phyloP scores from a whole-genome alignment of 805 yeast genomes.

The Candida ipomoeae region DNA sequence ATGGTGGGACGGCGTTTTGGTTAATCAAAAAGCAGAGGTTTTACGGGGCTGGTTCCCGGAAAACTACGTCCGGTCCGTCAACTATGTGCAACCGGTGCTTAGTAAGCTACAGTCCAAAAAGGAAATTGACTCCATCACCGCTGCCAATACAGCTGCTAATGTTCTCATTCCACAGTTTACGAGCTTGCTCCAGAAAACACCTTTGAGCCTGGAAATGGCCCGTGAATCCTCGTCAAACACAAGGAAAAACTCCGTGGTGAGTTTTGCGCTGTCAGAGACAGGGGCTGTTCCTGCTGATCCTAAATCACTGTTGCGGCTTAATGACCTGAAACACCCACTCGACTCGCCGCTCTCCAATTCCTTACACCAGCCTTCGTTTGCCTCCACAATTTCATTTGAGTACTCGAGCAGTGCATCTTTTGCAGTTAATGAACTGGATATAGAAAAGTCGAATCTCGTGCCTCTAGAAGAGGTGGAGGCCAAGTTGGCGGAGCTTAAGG shows the following conservation, averaged over 20 bases:
- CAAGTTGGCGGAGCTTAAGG: slow-evolving; percentile 22
- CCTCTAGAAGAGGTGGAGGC: slow-evolving; percentile 29
- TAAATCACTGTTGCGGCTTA: not conserved
- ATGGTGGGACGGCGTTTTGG: slow-evolving; percentile 83
- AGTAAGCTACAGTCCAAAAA: slow-evolving; percentile 35
- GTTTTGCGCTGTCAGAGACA: slow-evolving; percentile 46
- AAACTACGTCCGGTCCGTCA: slow-evolving; percentile 49
- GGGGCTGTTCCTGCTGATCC: slow-evolving; percentile 20
- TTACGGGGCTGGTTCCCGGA: slow-evolving; percentile 85
- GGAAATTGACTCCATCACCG: slow-evolving; percentile 41
- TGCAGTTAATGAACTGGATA: slow-evolving; percentile 3
- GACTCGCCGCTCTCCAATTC: not conserved
- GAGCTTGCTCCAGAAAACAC: slow-evolving; percentile 32
- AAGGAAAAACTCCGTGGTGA: slow-evolving; percentile 46
- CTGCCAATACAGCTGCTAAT: slow-evolving; percentile 46
- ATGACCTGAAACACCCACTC: slow-evolving; percentile 1
- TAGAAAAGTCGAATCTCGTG: slow-evolving; percentile 14
- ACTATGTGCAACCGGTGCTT: slow-evolving; percentile 40
- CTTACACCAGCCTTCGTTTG: slow-evolving; percentile 11
- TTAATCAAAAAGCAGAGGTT: slow-evolving; percentile 35
- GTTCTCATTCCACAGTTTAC: slow-evolving; percentile 42
- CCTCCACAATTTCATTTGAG: slow-evolving; percentile 10
- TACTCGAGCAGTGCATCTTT: slow-evolving; percentile 4
- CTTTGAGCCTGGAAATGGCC: slow-evolving; percentile 26
- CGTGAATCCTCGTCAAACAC: slow-evolving; percentile 31